A percentile compares a stretch with the other conserved stretches of the same genome.
phyloP scores from a whole-genome alignment of 768 basidiomycete species.

The Tricholoma flavovirens region DNA sequence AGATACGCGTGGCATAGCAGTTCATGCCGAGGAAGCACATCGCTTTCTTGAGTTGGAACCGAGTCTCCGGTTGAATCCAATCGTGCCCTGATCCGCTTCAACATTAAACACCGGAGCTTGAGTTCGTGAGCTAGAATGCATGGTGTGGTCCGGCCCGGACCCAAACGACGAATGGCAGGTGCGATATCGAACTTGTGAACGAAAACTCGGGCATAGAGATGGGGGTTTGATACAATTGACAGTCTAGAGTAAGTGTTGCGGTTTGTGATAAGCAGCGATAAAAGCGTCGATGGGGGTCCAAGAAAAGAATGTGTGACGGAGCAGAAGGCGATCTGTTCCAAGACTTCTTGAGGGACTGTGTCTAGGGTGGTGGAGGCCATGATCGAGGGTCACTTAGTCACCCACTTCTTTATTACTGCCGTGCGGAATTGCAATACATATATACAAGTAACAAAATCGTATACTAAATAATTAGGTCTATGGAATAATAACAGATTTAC shows the following conservation, averaged over 20 bases:
- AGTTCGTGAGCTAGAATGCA: constrained; percentile 56
- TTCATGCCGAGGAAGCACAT: constrained; percentile 30
- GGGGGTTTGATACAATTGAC: constrained; percentile 50
- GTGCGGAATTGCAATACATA: background rate
- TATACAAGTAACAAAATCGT: no score
- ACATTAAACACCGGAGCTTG: constrained; percentile 47
- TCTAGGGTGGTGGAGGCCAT: constrained; percentile 28
- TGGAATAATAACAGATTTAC: no score
- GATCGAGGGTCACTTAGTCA: background rate
- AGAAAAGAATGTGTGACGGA: constrained; percentile 44
- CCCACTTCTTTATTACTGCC: background rate
- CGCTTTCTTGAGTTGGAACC: constrained; percentile 14
- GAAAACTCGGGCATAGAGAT: constrained; percentile 72
- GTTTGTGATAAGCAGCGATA: constrained; percentile 50
- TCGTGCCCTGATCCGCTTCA: constrained; percentile 51
- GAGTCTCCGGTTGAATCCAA: constrained; percentile 29
- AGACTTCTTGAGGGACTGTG: constrained; percentile 66
- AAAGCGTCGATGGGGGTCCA: constrained; percentile 57
- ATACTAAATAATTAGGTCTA: no score
- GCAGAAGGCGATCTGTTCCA: constrained; percentile 74
- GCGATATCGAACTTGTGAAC: constrained; percentile 57
- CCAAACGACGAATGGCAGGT: constrained; percentile 45
- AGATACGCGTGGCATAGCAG: constrained; percentile 64
- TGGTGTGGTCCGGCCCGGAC: constrained; percentile 33
- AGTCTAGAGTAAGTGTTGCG: constrained; percentile 43